A percentile compares a stretch with the other conserved stretches of the same genome.
Conservation (phyloP, 1,139 yeast species). For the Citeromyces hawaiiensis region DNA sequence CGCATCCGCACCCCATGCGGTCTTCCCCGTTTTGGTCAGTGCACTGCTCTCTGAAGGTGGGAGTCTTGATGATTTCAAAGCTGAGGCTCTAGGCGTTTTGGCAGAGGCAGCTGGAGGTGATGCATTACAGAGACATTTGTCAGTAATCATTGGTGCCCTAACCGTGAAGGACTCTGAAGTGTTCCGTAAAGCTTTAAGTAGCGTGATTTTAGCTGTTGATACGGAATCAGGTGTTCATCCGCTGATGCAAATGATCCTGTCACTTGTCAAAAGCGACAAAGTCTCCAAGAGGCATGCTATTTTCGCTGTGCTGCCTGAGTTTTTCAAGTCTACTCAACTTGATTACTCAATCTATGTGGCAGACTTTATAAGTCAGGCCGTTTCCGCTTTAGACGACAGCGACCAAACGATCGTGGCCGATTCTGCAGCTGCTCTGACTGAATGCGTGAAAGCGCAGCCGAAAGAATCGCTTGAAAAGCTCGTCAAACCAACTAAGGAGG, state of each 20-base stretch:
- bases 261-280: slow-evolving; percentile 70
- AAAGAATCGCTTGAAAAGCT: slow-evolving; percentile 67
- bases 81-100: slow-evolving; percentile 75
- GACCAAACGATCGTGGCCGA: slow-evolving; percentile 51
- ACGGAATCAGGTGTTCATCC: slow-evolving; percentile 79
- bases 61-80: slow-evolving; percentile 77
- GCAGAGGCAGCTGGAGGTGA: slow-evolving; percentile 78
- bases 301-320: slow-evolving; percentile 56
- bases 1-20: slow-evolving; percentile 80
- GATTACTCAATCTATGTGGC: slow-evolving; percentile 65
- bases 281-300: slow-evolving; percentile 50
- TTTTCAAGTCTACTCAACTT: slow-evolving; percentile 50
- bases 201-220: slow-evolving; percentile 56
- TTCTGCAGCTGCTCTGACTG: slow-evolving; percentile 55
- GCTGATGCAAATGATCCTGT: slow-evolving; percentile 66
- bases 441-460: slow-evolving; percentile 56
- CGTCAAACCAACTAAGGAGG: slow-evolving; percentile 66
- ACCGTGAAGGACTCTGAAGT: slow-evolving; percentile 39
- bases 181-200: slow-evolving; percentile 23
- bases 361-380: slow-evolving; percentile 64
- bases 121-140: slow-evolving; percentile 62
- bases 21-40: slow-evolving; percentile 90
- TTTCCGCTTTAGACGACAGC: slow-evolving; percentile 61
- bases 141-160: slow-evolving; percentile 59
- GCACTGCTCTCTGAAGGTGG: slow-evolving; percentile 47